phyloP scores from a whole-genome alignment of 371 early-diverging fungal species.

The Enterocytospora artemiae region DNA sequence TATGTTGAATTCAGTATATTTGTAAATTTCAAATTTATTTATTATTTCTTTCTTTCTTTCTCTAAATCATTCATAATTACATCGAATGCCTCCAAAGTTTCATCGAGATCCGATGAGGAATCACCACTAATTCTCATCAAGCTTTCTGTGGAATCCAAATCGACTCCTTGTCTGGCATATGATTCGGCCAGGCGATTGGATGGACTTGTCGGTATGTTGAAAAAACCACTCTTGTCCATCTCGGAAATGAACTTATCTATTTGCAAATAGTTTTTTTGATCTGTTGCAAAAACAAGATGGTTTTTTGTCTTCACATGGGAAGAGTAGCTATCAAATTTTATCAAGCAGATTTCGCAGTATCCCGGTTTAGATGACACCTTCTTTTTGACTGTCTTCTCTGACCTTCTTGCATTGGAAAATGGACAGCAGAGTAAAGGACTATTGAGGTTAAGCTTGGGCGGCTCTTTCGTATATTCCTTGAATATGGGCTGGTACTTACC shows the following conservation, averaged over 20 bases:
- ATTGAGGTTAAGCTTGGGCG: constrained; percentile 21
- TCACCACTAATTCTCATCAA: too few species aligned
- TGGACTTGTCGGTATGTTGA: too few species aligned
- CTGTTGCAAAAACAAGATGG: constrained; percentile 42
- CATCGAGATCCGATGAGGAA: too few species aligned
- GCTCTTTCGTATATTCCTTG: constrained; percentile 53
- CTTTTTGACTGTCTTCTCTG: constrained; percentile 13
- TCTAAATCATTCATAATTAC: too few species aligned
- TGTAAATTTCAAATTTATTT: too few species aligned
- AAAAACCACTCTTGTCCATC: too few species aligned
- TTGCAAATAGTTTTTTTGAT: constrained; percentile 41
- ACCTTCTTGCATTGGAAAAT: constrained; percentile 18
- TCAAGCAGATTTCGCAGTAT: constrained; percentile 56
- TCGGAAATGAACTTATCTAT: constrained; percentile 47
- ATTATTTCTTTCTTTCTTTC: too few species aligned
- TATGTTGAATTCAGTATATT: too few species aligned
- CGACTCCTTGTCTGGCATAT: too few species aligned
- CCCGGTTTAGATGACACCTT: constrained; percentile 29
- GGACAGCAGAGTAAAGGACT: constrained; percentile 36
- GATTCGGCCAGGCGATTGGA: too few species aligned
- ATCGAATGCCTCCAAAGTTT: too few species aligned
- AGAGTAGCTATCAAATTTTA: constrained; percentile 49
- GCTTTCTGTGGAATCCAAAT: too few species aligned
- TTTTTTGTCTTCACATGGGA: constrained; percentile 38
- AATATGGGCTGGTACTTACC: constrained; percentile 50